Percentiles rank a stretch among this genome's conserved stretches.
Evolutionary conservation across 2,329 filamentous ascomycete species (phyloP).

Genomic region (Beauveria pseudobassiana): DNA sequence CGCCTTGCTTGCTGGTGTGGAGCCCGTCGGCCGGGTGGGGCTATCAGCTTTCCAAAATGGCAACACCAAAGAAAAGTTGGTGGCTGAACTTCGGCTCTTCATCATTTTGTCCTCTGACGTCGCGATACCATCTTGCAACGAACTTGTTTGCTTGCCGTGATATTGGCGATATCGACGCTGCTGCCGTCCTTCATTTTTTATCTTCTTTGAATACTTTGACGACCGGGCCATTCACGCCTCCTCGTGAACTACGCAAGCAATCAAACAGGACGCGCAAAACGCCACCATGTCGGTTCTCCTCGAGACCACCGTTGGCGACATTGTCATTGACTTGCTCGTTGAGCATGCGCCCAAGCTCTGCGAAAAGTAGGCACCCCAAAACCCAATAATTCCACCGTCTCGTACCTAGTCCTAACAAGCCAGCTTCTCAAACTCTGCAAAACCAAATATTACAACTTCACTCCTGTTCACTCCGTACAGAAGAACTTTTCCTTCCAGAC

Average conservation of each 20-base stretch:
- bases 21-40: neutral
- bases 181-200: neutral
- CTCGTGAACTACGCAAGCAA: neutral
- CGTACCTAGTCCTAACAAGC: conserved; percentile 25
- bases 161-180: neutral
- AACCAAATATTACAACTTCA: conserved; percentile 98
- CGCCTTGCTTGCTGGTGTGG: neutral
- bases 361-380: conserved; percentile 71
- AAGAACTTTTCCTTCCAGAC: conserved; percentile 96
- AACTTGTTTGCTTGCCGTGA: neutral
- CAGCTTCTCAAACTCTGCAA: conserved; percentile 98
- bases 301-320: conserved; percentile 87
- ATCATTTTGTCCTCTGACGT: neutral
- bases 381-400: neutral
- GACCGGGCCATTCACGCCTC: no score
- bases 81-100: neutral
- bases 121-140: neutral
- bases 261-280: neutral
- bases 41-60: neutral
- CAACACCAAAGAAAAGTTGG: neutral
- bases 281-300: conserved; percentile 77
- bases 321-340: conserved; percentile 87
- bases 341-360: conserved; percentile 86
- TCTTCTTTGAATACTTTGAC: neutral
- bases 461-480: conserved; percentile 84